Base-by-base conservation (phyloP, 768 basidiomycete genomes). In the Amylocystis lapponica region DNA sequence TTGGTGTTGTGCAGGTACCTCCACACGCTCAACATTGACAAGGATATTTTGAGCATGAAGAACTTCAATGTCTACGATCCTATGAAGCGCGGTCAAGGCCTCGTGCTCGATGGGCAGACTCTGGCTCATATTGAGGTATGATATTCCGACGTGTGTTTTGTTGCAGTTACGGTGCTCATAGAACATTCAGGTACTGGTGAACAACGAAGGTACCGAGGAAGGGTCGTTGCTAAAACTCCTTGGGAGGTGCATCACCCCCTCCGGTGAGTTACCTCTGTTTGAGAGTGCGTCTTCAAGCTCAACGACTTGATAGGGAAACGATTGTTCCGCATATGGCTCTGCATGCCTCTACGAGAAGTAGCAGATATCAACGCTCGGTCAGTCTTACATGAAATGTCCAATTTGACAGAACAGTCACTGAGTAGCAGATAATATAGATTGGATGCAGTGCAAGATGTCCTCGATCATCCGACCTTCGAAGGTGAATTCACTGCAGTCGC, bases 31-130 rank as follows among this genome's bases (percentile, higher is more conserved):
- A 98, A 98, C 58, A 91, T 98, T 49, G 95, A 94, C 67, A 87
- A 90, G 58, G 94, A 97, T 50, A 81, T 99, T 43, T 63, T 99
- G 56, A 88, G 83, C 42, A 93, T 96, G 85, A 86, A 81, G 67
- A 98, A 98, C 59, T 99, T 99, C 74, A 94, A 97, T 53, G 73
- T 96, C 29, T 96, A 95, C 57, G 92, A 97, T 62, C 96, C 96
- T 0, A 91, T 97, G 79, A 83, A 86, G 59, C 75, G 76, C 47
- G 93, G 92, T n/a, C 74, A 83, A 57, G 87, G 82, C 21, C 66
- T 98, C 43, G 75, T 88, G 0, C 71, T 99, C 32, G 94, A 99
- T 62, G 96, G 96, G 3, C 93, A 97, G 61, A 94, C 92, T 0
- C 71, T 99, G 41, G 86, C 90, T 13, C 96, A 99, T 60, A 74